Base-by-base conservation (phyloP, 2,329 filamentous ascomycete species). In the Talaromyces islandicus region DNA sequence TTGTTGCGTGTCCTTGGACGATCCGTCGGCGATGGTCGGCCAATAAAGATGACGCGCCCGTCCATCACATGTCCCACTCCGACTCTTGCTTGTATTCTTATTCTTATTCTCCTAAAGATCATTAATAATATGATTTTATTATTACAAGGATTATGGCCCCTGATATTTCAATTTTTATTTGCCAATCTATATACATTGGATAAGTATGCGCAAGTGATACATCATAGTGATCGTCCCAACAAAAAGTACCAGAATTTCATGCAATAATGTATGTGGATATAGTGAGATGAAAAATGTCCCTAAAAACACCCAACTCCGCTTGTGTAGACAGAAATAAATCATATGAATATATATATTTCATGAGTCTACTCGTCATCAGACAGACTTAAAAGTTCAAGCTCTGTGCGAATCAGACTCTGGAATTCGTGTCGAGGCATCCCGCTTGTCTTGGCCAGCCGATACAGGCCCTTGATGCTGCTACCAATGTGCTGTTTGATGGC, bases 401-500 rank as follows among this genome's bases (percentile, higher is more conserved):
- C 85, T 51, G 78, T 80, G 68, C 77, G 76, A n/a, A 88, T 80
- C 54, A 87, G 74, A 27, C 79, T 73, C 69, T 84, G 80, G 70
- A 88, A 88, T 60, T 87, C 85, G 24, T 76, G 74, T 41, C 81
- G 74, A 19, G 81, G 78, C 64, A 88, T 85, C 1, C 85, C 85
- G 3, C 81, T 81, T 27, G 79, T 79, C 66, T 78, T 81, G 1
- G 85, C 85, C 58, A 88, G 70, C 3, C 85, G 79, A 71, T 84
- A 87, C 68, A 88, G 70, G 67, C 83, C 86, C 75, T 87, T 87
- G 66, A 88, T 78, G 64, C 83, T 85, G 1, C 83, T 84, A 62
- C 82, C 80, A 60, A 88, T 85, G 65, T 88, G 85, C 68, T 86
- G 83, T 65, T 84, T 83, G 54, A 88, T 82, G 3, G 82, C 85